phyloP scores from a whole-genome alignment of 2,329 filamentous ascomycete genomes.

The Colletotrichum abscissum region DNA sequence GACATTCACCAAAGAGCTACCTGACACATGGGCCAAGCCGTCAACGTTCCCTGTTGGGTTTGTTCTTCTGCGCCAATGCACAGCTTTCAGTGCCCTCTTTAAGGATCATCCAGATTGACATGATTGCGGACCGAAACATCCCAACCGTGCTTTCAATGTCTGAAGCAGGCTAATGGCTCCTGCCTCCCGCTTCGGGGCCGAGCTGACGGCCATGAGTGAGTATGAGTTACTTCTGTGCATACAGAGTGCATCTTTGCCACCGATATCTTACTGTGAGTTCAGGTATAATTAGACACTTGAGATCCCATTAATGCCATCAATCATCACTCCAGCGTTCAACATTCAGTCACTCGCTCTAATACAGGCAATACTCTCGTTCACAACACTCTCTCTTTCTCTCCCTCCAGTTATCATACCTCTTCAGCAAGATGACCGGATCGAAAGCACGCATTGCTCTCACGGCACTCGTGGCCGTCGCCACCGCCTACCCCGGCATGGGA shows the following conservation, averaged over 20 bases:
- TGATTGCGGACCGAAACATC: background rate
- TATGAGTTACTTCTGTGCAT: background rate
- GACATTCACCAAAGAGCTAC: background rate
- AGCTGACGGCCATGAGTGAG: background rate
- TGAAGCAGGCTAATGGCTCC: slow-evolving; percentile 15
- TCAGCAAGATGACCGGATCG: background rate
- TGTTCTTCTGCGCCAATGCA: background rate
- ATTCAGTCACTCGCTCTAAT: background rate
- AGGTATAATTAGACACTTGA: background rate
- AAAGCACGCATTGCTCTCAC: slow-evolving; percentile 15
- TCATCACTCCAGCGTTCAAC: background rate
- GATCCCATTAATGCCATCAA: background rate
- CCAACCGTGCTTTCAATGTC: slow-evolving; percentile 23
- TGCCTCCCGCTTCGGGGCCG: slow-evolving; percentile 6
- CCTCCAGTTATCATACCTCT: too few relatives aligned
- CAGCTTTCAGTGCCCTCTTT: background rate
- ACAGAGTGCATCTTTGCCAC: background rate
- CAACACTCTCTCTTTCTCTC: background rate
- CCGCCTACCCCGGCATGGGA: slow-evolving; percentile 39
- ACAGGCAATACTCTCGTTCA: background rate
- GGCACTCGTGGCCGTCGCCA: slow-evolving; percentile 6
- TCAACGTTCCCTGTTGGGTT: background rate
- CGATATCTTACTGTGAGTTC: too few relatives aligned
- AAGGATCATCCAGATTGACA: background rate
- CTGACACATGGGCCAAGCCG: slow-evolving; percentile 11